Conservation (phyloP, 352 stramenopile species). For the Phytopythium chamaehyphon region DNA sequence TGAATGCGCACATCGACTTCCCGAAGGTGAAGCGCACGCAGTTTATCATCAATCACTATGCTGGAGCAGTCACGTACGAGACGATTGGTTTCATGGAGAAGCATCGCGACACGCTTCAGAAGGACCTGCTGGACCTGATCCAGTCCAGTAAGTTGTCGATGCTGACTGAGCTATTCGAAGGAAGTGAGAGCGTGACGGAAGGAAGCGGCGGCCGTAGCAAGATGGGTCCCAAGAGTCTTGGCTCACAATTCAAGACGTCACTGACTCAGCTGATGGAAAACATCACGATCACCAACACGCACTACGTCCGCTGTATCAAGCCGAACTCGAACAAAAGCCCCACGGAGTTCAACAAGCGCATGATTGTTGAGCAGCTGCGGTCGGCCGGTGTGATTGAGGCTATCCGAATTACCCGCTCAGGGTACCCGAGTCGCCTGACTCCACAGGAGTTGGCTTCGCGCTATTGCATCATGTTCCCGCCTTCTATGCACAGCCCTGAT, state of each 20-base stretch:
- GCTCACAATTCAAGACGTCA: slow-evolving; percentile 83
- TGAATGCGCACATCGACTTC: slow-evolving; percentile 82
- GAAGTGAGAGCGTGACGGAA: slow-evolving; percentile 37
- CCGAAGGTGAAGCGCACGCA: slow-evolving; percentile 87
- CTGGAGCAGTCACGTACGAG: slow-evolving; percentile 93
- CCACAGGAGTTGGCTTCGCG: slow-evolving; percentile 73
- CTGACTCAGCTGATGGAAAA: slow-evolving; percentile 84
- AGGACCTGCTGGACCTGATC: slow-evolving; percentile 91
- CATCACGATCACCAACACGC: slow-evolving; percentile 77
- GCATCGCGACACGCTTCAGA: slow-evolving; percentile 94
- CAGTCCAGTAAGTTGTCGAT: slow-evolving; percentile 64
- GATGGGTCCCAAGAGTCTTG: slow-evolving; percentile 66
- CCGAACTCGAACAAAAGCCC: slow-evolving; percentile 85
- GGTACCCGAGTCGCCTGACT: slow-evolving; percentile 91
- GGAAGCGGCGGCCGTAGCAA: slow-evolving; percentile 43
- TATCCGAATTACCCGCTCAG: slow-evolving; percentile 89
- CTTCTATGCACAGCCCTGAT: slow-evolving; percentile 81
- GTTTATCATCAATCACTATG: slow-evolving; percentile 97
- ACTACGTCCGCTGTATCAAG: slow-evolving; percentile 90
- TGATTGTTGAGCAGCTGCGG: slow-evolving; percentile 89
- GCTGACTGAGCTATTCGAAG: slow-evolving; percentile 72
- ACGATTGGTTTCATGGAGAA: slow-evolving; percentile 96
- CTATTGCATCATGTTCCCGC: slow-evolving; percentile 88
- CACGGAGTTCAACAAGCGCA: slow-evolving; percentile 87
- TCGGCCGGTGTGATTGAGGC: slow-evolving; percentile 91